These are phyloP conservation scores for Neoboletus magnificus DNA, from an alignment of 768 basidiomycete species.

Conservation along the genomic window DNA sequence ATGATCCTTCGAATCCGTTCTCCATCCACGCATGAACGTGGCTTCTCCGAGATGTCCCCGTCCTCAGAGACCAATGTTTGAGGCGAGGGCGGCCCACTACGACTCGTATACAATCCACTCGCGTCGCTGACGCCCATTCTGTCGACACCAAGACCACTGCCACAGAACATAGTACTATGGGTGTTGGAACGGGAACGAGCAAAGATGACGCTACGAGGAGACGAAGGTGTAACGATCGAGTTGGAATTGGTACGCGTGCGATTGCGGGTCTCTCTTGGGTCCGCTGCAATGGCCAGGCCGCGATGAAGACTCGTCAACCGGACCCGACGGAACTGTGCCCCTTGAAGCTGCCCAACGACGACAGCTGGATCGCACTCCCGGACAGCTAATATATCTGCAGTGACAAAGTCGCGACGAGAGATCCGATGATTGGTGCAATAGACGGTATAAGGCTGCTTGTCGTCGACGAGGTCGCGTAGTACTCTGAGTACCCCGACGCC, in stretches of 20 bases:
- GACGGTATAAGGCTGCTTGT: constrained; percentile 43
- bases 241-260: constrained; percentile 29
- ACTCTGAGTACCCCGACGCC: constrained; percentile 48
- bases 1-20: constrained; percentile 38
- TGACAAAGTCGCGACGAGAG: constrained; percentile 42
- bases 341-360: constrained; percentile 56
- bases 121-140: constrained; percentile 5
- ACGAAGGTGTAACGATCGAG: constrained; percentile 23
- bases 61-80: constrained; percentile 39
- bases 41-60: background rate
- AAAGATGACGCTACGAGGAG: constrained; percentile 29
- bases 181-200: constrained; percentile 28
- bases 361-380: constrained; percentile 32
- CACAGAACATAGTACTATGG: constrained; percentile 11
- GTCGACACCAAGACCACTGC: constrained; percentile 1
- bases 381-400: constrained; percentile 52
- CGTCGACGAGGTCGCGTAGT: constrained; percentile 41
- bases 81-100: constrained; percentile 33
- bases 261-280: constrained; percentile 2
- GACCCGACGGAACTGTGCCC: constrained; percentile 58
- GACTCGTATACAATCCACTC: constrained; percentile 2
- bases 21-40: background rate
- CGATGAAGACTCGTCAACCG: constrained; percentile 48
- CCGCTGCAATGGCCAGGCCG: constrained; percentile 38
- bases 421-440: constrained; percentile 49